phyloP scores from a whole-genome alignment of 1,284 basidiomycete species.

The Trametes polyzona region DNA sequence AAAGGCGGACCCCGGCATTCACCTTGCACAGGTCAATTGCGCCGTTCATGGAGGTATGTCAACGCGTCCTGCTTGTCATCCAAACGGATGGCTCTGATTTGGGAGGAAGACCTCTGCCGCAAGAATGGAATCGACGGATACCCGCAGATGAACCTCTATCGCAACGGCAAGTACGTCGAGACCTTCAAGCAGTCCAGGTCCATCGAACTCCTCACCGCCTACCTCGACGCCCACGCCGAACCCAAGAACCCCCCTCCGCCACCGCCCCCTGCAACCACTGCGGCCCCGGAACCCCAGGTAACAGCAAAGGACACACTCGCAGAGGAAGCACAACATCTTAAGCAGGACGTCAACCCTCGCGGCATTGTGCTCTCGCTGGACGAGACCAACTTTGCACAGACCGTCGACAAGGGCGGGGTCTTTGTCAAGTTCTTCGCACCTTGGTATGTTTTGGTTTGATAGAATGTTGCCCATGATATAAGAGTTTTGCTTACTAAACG shows the following conservation, averaged over 20 bases:
- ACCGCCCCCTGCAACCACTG: conserved; percentile 14
- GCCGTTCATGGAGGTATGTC: conserved; percentile 77
- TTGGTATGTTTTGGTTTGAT: conserved; percentile 54
- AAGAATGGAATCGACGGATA: conserved; percentile 74
- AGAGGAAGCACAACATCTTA: conserved; percentile 10
- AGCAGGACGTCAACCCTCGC: conserved; percentile 51
- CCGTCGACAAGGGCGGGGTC: conserved; percentile 62
- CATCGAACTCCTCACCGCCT: conserved; percentile 53
- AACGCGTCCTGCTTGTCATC: background rate
- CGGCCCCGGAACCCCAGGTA: conserved; percentile 15
- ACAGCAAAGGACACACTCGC: conserved; percentile 8
- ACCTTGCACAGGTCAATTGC: conserved; percentile 88
- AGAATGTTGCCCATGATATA: background rate
- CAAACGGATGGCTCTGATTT: background rate
- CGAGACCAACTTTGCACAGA: conserved; percentile 51
- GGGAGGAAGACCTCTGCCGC: conserved; percentile 72
- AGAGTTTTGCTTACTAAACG: background rate
- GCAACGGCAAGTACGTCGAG: conserved; percentile 65
- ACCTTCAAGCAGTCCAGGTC: conserved; percentile 60
- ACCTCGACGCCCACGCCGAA: conserved; percentile 47
- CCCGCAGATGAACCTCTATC: conserved; percentile 80
- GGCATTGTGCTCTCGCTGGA: conserved; percentile 68
- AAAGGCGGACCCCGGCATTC: conserved; percentile 60
- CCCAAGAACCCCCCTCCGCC: conserved; percentile 30
- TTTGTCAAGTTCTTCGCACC: conserved; percentile 94